These are phyloP conservation scores for Sideroxylon spinosum DNA, from an alignment of 179 eudicot species.

Conservation along the genomic window DNA sequence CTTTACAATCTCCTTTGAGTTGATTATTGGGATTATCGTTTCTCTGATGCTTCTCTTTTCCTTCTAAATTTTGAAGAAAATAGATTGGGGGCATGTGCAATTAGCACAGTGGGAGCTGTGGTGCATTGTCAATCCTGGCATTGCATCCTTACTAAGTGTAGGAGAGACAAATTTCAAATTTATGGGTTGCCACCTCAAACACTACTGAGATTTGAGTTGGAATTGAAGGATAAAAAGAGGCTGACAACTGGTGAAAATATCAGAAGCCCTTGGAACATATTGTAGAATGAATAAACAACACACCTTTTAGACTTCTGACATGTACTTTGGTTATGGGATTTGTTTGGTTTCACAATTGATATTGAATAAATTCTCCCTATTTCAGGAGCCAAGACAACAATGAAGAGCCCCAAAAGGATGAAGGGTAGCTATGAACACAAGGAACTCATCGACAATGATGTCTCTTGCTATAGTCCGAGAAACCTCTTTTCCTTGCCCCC, in stretches of 20 bases:
- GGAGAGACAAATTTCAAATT: not conserved
- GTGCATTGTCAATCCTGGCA: not conserved
- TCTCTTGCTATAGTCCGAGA: slow-evolving; percentile 50
- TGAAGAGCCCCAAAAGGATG: slow-evolving; percentile 50
- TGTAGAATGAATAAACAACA: not conserved
- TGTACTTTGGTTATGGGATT: not conserved
- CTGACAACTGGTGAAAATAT: not conserved
- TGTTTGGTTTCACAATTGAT: not conserved
- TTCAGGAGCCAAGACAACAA: slow-evolving; percentile 52
- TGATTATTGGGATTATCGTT: no score
- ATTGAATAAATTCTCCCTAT: not conserved
- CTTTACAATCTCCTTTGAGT: no score
- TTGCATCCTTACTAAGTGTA: not conserved
- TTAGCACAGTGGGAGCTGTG: not conserved
- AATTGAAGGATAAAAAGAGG: not conserved
- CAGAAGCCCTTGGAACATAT: not conserved
- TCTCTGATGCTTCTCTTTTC: not conserved
- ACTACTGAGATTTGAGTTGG: not conserved
- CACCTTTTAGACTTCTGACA: not conserved
- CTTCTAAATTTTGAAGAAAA: not conserved
- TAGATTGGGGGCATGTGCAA: not conserved
- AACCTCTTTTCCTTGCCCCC: slow-evolving; percentile 50
- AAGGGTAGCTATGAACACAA: slow-evolving; percentile 42
- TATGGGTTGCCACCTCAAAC: not conserved
- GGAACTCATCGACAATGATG: slow-evolving; percentile 39